phyloP scores from a whole-genome alignment of 768 basidiomycete genomes.

The Lactarius hatsudake region DNA sequence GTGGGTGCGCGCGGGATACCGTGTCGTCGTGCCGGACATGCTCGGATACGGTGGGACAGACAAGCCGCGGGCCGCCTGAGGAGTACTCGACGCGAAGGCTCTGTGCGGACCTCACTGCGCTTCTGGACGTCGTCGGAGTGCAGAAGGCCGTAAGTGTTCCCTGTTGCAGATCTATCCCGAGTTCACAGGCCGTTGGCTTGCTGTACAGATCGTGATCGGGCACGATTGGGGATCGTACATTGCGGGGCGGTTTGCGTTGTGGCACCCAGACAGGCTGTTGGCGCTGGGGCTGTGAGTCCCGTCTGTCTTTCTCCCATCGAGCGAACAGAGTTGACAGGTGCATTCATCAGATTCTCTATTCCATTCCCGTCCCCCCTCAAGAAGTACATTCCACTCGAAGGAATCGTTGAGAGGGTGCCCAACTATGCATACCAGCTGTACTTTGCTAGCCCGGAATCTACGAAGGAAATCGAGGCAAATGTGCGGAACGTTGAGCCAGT shows the following conservation, averaged over 20 bases:
- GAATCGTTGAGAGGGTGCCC: slow-evolving; percentile 51
- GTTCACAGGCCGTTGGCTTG: not conserved
- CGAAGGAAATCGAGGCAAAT: slow-evolving; percentile 52
- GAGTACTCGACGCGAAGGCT: slow-evolving; percentile 32
- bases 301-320: slow-evolving; percentile 6
- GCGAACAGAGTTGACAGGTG: not conserved
- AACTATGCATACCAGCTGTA: slow-evolving; percentile 67
- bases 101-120: slow-evolving; percentile 35
- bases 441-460: slow-evolving; percentile 53
- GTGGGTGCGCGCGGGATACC: slow-evolving; percentile 41
- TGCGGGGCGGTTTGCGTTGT: slow-evolving; percentile 65
- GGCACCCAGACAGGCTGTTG: slow-evolving; percentile 61
- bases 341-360: slow-evolving; percentile 51
- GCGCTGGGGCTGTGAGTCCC: slow-evolving; percentile 54
- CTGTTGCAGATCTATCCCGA: not conserved
- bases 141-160: slow-evolving; percentile 31
- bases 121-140: slow-evolving; percentile 34
- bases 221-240: slow-evolving; percentile 79
- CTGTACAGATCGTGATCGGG: slow-evolving; percentile 58
- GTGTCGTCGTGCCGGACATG: slow-evolving; percentile 47
- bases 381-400: slow-evolving; percentile 48
- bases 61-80: slow-evolving; percentile 37
- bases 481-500: slow-evolving; percentile 37
- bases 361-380: slow-evolving; percentile 62
- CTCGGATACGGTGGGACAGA: slow-evolving; percentile 47